Evolutionary conservation across 495 filamentous ascomycete species (phyloP), one percentile per base, ranked within the genome.

Genomic region (Xylaria intraflava): DNA sequence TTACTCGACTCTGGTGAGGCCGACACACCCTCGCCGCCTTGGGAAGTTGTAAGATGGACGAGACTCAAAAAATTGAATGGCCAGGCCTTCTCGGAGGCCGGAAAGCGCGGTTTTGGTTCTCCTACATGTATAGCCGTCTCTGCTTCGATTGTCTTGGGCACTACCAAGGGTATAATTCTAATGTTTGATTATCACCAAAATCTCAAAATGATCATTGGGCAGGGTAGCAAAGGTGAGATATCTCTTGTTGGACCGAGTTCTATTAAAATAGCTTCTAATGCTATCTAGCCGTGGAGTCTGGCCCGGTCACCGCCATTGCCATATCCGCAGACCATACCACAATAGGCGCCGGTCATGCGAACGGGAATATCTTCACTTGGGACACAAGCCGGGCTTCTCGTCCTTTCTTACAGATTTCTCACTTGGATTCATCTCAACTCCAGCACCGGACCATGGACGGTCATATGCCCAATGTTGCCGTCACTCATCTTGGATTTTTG

Each of bases 171-270:
- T 17, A 87, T 95, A 63, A 86, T 96, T 38, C 72, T 99, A 64
- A 81, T 95, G 40, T 97, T 97, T 72, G 94, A 99, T 70, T 97
- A 96, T 68, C 87, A 92, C 65, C 93, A 99, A 68, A 95, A 83
- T 59, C 72, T 97, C 51, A 95, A 94, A 71, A 82, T 85, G 58
- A 92, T 96, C 47, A 88, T 99, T 61, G 93, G 93, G 12, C 84
- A 83, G n/a, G 90, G 91, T 35, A 96, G 92, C 19, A 94, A 92
- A 80, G 90, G 89, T 89, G 72, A 42, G 78, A 50, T 44, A 1
- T 38, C n/a, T 43, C 35, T 17, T 11, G 12, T 19, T 6, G 22
- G 11, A 35, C 22, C 51, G 20, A 11, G 40, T n/a, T 23, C 55
- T 8, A 10, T 24, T 17, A 24, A 20, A 6, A 5, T 55, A 19